Conservation (phyloP, 139 green algal genomes). For the Ettlia oleoabundans region DNA sequence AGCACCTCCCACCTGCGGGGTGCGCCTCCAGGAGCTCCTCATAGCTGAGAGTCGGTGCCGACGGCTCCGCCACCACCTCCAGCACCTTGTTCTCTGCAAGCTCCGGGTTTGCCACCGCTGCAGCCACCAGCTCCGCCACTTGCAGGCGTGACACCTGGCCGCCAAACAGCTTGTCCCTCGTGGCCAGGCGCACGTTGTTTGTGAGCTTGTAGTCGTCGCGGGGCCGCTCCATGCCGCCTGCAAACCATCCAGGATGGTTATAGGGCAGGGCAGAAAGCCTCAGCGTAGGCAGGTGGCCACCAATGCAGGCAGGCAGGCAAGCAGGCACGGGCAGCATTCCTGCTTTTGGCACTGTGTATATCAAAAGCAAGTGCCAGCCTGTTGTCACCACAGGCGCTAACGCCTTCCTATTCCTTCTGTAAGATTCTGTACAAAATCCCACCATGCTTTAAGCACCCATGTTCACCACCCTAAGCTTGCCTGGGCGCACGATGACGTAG, state of each 20-base stretch:
- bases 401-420: too few relatives aligned
- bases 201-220: slow-evolving; percentile 90
- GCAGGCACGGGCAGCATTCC: too few relatives aligned
- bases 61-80: slow-evolving; percentile 83
- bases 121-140: slow-evolving; percentile 87
- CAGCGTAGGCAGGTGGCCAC: too few relatives aligned
- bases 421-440: too few relatives aligned
- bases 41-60: slow-evolving; percentile 44
- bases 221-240: slow-evolving; percentile 91
- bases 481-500: slow-evolving; percentile 90
- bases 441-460: too few relatives aligned
- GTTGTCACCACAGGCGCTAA: too few relatives aligned
- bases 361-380: too few relatives aligned
- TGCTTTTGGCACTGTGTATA: too few relatives aligned
- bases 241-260: too few relatives aligned
- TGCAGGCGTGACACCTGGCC: slow-evolving; percentile 86
- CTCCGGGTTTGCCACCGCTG: slow-evolving; percentile 56
- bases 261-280: neutral
- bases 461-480: too few relatives aligned
- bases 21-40: slow-evolving; percentile 57
- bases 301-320: too few relatives aligned
- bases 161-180: slow-evolving; percentile 79
- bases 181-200: slow-evolving; percentile 82
- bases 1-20: slow-evolving; percentile 18
- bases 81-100: slow-evolving; percentile 86